phyloP scores from a whole-genome alignment of 495 filamentous ascomycete species.

The Pyronema omphalodes region DNA sequence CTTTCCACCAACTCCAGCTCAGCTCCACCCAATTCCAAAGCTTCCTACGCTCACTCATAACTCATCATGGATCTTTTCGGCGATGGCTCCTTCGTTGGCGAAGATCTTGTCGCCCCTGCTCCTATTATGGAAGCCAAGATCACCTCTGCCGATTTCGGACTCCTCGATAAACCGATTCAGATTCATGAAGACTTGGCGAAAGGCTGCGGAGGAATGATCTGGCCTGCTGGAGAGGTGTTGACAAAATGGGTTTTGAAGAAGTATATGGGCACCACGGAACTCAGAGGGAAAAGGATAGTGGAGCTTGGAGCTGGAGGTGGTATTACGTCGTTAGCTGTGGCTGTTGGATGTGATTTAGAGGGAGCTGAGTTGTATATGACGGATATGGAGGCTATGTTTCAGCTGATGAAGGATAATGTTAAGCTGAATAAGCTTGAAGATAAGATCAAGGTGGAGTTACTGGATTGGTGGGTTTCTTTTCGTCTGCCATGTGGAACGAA shows the following conservation, averaged over 20 bases:
- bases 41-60: conserved; percentile 1
- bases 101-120: conserved; percentile 16
- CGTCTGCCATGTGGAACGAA: neutral
- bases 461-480: conserved; percentile 54
- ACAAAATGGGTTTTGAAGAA: conserved; percentile 54
- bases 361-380: conserved; percentile 48
- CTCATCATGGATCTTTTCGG: conserved; percentile 19
- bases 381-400: conserved; percentile 67
- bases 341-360: conserved; percentile 35
- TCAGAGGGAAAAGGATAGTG: conserved; percentile 38
- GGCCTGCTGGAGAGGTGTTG: conserved; percentile 83
- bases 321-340: conserved; percentile 59
- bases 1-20: neutral
- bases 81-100: conserved; percentile 22
- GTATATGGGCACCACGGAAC: conserved; percentile 2
- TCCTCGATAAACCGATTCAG: conserved; percentile 47
- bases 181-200: conserved; percentile 68
- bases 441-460: conserved; percentile 37
- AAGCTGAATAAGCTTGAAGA: conserved; percentile 50
- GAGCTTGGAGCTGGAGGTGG: conserved; percentile 88
- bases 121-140: conserved; percentile 33
- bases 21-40: conserved; percentile 7
- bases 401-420: conserved; percentile 71
- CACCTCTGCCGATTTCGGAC: conserved; percentile 50
- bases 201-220: conserved; percentile 81